phyloP scores from a whole-genome alignment of 148 eudicot species.

The Vaccinium darrowii region DNA sequence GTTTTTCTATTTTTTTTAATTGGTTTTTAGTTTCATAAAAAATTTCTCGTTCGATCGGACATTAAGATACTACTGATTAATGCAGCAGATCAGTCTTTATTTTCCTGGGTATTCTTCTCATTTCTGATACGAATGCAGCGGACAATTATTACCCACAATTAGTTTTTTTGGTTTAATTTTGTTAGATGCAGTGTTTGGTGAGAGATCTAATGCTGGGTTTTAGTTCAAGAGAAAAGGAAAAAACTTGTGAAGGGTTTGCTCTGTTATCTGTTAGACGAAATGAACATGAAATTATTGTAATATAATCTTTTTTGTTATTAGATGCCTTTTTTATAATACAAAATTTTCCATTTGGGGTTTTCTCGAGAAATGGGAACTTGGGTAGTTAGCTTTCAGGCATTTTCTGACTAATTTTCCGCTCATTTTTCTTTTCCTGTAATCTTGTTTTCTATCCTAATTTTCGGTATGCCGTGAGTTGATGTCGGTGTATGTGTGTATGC shows the following conservation, averaged over 20 bases:
- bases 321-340: background rate
- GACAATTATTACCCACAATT: background rate
- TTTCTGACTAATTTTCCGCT: background rate
- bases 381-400: background rate
- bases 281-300: background rate
- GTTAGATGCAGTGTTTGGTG: background rate
- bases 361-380: background rate
- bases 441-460: background rate
- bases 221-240: background rate
- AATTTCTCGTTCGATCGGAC: background rate
- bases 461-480: background rate
- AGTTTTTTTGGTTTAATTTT: background rate
- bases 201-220: background rate
- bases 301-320: background rate
- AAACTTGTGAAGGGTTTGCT: background rate
- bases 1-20: background rate
- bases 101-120: background rate
- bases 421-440: background rate
- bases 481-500: background rate
- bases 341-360: conserved; percentile 4
- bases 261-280: background rate
- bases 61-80: background rate
- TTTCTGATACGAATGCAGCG: background rate
- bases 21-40: background rate
- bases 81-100: background rate